These are phyloP conservation scores for Vigna unguiculata DNA, from an alignment of 306 rosid species.

Conservation along the genomic window DNA sequence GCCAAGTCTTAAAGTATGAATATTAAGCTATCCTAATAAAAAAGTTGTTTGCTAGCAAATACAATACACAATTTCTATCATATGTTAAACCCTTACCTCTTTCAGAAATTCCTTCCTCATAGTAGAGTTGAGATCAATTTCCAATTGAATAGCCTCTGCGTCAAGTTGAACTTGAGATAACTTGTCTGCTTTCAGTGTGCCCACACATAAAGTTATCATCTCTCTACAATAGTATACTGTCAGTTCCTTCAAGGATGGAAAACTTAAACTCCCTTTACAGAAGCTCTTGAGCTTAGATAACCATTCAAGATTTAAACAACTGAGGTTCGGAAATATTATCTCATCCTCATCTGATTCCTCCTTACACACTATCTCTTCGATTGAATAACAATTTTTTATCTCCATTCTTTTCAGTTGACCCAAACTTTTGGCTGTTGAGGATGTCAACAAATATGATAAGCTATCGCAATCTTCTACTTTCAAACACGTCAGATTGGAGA, in stretches of 20 bases:
- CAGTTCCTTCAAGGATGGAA: background rate
- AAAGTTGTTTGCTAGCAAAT: too few relatives aligned
- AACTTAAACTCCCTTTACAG: background rate
- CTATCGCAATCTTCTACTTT: background rate
- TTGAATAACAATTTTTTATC: rapidly evolving
- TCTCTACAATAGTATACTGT: rapidly evolving
- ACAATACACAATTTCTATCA: too few relatives aligned
- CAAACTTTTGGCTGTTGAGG: background rate
- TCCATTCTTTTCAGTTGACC: background rate
- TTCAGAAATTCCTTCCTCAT: too few relatives aligned
- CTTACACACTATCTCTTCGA: background rate
- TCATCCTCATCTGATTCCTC: background rate
- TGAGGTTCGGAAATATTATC: background rate
- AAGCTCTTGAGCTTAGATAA: rapidly evolving
- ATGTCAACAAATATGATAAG: background rate
- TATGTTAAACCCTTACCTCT: too few relatives aligned
- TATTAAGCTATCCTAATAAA: too few relatives aligned
- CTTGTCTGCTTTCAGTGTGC: too few relatives aligned
- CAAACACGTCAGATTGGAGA: background rate
- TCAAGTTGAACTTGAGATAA: too few relatives aligned
- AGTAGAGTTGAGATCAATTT: too few relatives aligned
- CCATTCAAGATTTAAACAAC: rapidly evolving
- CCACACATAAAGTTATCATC: too few relatives aligned
- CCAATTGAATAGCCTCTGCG: too few relatives aligned
- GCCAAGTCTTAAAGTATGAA: too few relatives aligned